Base-by-base conservation (phyloP, 352 stramenopile species). In the Phytopythium delawarense region DNA sequence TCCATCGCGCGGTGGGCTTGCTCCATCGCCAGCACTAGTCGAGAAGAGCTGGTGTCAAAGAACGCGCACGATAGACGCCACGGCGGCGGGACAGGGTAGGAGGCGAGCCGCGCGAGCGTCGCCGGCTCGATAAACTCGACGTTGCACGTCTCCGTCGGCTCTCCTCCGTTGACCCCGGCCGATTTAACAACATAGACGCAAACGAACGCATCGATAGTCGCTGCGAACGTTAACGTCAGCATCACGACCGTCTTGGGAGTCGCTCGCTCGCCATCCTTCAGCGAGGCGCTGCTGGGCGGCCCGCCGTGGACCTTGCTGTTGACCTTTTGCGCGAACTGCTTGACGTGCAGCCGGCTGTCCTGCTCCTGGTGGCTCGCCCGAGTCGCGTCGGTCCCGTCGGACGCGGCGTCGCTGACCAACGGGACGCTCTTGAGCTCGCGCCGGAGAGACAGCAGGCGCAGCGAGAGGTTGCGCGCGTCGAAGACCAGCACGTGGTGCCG, bases 401-500 rank as follows among this genome's bases (percentile, higher is more conserved):
- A 50, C 4, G 54, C n/a, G n/a, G 35, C 32, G 35, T 66, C 55
- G 30, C 80, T 67, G 54, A 93, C 82, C 20, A 93, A 61, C n/a
- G 64, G 52, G 8, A 66, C 63, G 56, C 63, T 79, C 28, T 87
- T 84, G 62, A 93, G 75, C 70, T 93, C 80, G 4, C 84, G 71
- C 1, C 84, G 81, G 50, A 93, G 70, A 37, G 81, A 91, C 55
- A 89, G 91, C 45, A 91, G 70, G 13, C 84, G 76, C 51, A 93
- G 65, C 40, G 71, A 74, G 50, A 84, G 61, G 13, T 62, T 52
- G 6, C 71, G 60, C 23, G 70, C 75, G 66, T 83, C 79, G 59
- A 88, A 91, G 6, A 74, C 71, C 39, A 92, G 71, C 34, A 94
- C 67, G 42, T 94, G 85, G 59, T 94, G 85, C 11, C 85, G 78